A percentile compares a stretch with the other conserved stretches of the same genome.
Evolutionary conservation across 345 rosid genomes (phyloP).

Genomic region (Brassica carinata): DNA sequence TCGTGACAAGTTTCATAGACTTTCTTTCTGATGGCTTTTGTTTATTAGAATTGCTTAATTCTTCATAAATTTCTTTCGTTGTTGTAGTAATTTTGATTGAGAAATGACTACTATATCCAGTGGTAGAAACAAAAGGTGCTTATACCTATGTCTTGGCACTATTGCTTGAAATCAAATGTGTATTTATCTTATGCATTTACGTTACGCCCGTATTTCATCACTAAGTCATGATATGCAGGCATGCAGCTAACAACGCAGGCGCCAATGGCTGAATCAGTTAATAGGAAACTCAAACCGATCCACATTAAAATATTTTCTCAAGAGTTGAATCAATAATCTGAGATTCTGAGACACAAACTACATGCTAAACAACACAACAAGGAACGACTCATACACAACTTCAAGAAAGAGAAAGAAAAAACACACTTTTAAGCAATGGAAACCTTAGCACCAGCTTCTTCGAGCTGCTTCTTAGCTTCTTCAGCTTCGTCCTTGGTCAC

Average conservation of each 20-base stretch:
- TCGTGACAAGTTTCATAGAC: not conserved
- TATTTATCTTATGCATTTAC: not conserved
- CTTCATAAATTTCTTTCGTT: not conserved
- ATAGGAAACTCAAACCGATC: not conserved
- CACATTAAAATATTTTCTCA: slow-evolving; percentile 18
- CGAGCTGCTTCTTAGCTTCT: slow-evolving; percentile 76
- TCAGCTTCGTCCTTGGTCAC: slow-evolving; percentile 79
- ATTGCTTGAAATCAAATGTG: not conserved
- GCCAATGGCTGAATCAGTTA: not conserved
- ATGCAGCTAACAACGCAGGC: not conserved
- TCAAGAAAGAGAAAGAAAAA: not conserved
- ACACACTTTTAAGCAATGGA: slow-evolving; percentile 46
- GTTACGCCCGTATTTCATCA: not conserved
- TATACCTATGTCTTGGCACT: not conserved
- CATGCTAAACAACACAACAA: slow-evolving; percentile 19
- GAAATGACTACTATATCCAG: not conserved
- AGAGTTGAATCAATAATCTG: slow-evolving; percentile 13
- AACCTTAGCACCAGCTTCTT: slow-evolving; percentile 81
- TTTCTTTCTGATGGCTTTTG: not conserved
- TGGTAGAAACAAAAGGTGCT: not conserved
- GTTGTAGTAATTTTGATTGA: not conserved
- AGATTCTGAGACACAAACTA: not conserved
- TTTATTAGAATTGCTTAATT: not conserved
- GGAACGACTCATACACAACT: not conserved
- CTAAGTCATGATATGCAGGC: not conserved